Percentiles rank a stretch among this genome's conserved stretches.
These are phyloP conservation scores for Claviceps africana DNA, from an alignment of 2,329 filamentous ascomycete species.

Conservation along the genomic window DNA sequence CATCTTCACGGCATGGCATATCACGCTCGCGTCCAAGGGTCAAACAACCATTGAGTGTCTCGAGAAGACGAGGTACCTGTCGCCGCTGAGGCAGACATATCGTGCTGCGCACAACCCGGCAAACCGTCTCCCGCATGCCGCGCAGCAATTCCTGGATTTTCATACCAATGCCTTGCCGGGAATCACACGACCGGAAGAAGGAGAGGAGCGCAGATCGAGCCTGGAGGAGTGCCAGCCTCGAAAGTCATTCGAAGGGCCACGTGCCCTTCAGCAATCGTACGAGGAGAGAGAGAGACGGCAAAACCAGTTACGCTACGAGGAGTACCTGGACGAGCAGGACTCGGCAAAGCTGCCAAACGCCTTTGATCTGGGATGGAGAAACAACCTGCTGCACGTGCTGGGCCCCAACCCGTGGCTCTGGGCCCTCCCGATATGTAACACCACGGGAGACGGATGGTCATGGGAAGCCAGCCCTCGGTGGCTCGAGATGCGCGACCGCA, in stretches of 20 bases:
- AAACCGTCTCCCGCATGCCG: constrained; percentile 36
- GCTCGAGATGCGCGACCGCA: constrained; percentile 52
- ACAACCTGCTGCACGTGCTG: constrained; percentile 71
- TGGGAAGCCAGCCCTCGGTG: constrained; percentile 82
- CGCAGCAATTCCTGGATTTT: constrained; percentile 64
- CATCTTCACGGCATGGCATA: constrained; percentile 85
- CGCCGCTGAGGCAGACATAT: constrained; percentile 59
- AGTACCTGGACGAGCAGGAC: constrained; percentile 82
- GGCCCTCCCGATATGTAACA: constrained; percentile 70
- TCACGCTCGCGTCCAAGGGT: constrained; percentile 62
- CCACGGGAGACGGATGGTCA: constrained; percentile 80
- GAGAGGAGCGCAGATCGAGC: constrained; percentile 41
- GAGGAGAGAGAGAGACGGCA: constrained; percentile 41
- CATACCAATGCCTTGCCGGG: constrained; percentile 72
- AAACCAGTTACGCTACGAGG: constrained; percentile 41
- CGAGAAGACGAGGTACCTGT: constrained; percentile 89
- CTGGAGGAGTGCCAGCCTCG: constrained; percentile 5
- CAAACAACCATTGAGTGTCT: constrained; percentile 94
- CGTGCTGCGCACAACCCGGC: constrained; percentile 43
- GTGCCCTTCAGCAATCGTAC: constrained; percentile 35
- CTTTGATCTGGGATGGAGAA: constrained; percentile 76
- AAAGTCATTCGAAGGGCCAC: constrained; percentile 16
- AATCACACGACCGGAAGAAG: constrained; percentile 68
- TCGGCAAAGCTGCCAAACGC: constrained; percentile 79
- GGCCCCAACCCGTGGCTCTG: constrained; percentile 61